Evolutionary conservation across 176 grass and related monocot species (phyloP), one percentile per base, ranked within the genome.

Genomic region (bread wheat (Triticum aestivum)): DNA sequence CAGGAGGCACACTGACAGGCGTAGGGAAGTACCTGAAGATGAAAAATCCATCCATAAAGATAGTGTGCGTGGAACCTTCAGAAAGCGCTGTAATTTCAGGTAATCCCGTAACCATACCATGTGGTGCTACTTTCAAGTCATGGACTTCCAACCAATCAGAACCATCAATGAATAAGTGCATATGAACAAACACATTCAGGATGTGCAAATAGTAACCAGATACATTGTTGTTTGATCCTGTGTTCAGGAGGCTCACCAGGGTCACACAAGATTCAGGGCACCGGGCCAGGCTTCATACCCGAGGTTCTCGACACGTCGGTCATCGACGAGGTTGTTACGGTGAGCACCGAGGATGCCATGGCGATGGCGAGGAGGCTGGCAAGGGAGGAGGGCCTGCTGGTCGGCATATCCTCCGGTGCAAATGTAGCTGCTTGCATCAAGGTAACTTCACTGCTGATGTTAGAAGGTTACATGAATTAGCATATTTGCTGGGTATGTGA

Each of bases 401-500:
- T 92, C n/a, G 93, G 89, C 13, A 95, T 95, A 79, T 93, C 93
- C 67, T 95, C 93, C 11, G 91, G 93, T 56, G 93, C 91, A 44
- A 90, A 88, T 71, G 79, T 93, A 30, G 86, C 93, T 76, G 91
- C 91, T 65, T 91, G 90, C 30, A 58, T 91, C 34, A 91, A 92
- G 91, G 93, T 91, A 35, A 52, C 0, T 20, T 52, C 12, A 37
- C 6, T 52, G 44, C 65, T 86, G 21, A 65, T 84, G 49, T n/a
- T 32, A 23, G 39, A 8, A 52, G 21, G 30, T 26, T 39, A 11
- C 47, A 66, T 54, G 20, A 13, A 38, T 17, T 38, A 5, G 5
- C 30, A n/a, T 45, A 5, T 54, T 24, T 24, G 4, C 32, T 78
- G 33, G 14, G 5, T 41, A 17, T 51, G 42, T 1, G 6, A 59